phyloP scores from a whole-genome alignment of 805 yeast genomes.

The Wickerhamiella hasegawae region DNA sequence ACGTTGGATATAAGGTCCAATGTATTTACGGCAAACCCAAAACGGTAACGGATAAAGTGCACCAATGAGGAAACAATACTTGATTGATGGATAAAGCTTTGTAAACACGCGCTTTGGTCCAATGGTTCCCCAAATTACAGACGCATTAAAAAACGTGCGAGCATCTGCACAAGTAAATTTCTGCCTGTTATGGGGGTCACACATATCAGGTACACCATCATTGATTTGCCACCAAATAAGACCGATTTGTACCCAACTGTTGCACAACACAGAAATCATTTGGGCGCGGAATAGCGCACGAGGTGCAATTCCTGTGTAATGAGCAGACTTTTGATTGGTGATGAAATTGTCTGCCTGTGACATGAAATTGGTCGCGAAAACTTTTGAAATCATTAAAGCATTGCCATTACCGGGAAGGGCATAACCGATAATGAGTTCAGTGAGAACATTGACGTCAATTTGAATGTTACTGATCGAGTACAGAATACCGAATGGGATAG shows the following conservation, averaged over 20 bases:
- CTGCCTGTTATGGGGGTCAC: slow-evolving; percentile 23
- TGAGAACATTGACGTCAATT: slow-evolving; percentile 34
- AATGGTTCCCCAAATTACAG: slow-evolving; percentile 41
- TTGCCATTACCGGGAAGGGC: slow-evolving; percentile 40
- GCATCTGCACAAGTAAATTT: slow-evolving; percentile 29
- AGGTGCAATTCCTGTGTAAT: slow-evolving; percentile 44
- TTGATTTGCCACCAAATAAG: slow-evolving; percentile 10
- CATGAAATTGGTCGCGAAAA: slow-evolving; percentile 42
- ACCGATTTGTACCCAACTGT: slow-evolving; percentile 18
- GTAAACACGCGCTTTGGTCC: slow-evolving; percentile 39
- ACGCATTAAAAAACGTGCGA: slow-evolving; percentile 30
- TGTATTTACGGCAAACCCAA: slow-evolving; percentile 6
- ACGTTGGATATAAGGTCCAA: slow-evolving; percentile 26
- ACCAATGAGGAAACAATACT: slow-evolving; percentile 50
- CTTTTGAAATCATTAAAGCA: slow-evolving; percentile 36
- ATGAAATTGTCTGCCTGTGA: slow-evolving; percentile 47
- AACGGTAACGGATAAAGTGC: slow-evolving; percentile 17
- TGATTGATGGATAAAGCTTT: slow-evolving; percentile 42
- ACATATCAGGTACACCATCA: slow-evolving; percentile 15
- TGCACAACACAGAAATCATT: slow-evolving; percentile 18
- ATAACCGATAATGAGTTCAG: slow-evolving; percentile 36
- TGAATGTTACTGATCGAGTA: slow-evolving; percentile 32
- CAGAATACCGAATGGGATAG: slow-evolving; percentile 35
- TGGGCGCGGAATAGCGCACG: slow-evolving; percentile 38
- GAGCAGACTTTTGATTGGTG: slow-evolving; percentile 37